Evolutionary conservation across 768 basidiomycete genomes (phyloP).

Genomic region (Collybia mongolica): DNA sequence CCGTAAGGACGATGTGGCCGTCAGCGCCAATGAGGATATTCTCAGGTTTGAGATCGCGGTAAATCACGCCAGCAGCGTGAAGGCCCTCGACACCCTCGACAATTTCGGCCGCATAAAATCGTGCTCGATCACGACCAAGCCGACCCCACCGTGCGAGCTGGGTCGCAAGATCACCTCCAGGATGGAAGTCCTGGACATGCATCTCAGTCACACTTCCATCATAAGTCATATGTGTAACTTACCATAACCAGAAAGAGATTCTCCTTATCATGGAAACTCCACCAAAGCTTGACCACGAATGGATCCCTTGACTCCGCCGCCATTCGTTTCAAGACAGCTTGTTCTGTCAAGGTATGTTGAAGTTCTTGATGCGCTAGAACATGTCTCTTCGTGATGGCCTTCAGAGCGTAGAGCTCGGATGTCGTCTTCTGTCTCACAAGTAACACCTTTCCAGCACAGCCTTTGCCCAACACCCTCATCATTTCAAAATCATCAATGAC

Average conservation of each 20-base stretch:
- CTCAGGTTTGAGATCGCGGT: conserved; percentile 96
- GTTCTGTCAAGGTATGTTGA: conserved; percentile 94
- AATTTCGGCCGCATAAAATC: conserved; percentile 98
- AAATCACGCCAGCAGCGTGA: conserved; percentile 93
- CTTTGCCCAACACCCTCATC: conserved; percentile 94
- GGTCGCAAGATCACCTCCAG: conserved; percentile 95
- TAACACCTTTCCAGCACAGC: conserved; percentile 95
- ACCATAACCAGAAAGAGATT: conserved; percentile 97
- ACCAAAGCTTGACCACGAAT: conserved; percentile 95
- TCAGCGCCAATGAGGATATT: conserved; percentile 93
- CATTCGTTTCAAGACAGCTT: conserved; percentile 93
- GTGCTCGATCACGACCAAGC: conserved; percentile 87
- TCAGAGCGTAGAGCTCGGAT: conserved; percentile 82
- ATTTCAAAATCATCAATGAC: conserved; percentile 93
- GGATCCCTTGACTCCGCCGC: conserved; percentile 86
- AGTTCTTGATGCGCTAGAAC: conserved; percentile 96
- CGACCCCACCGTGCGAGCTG: conserved; percentile 96
- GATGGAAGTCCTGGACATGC: conserved; percentile 77
- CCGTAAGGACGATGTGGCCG: conserved; percentile 95
- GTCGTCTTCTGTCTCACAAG: conserved; percentile 82
- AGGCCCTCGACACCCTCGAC: conserved; percentile 95
- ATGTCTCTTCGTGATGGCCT: conserved; percentile 97
- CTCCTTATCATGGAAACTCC: conserved; percentile 98
- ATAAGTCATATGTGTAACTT: conserved; percentile 21
- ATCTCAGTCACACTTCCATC: conserved; percentile 14